These are phyloP conservation scores for Cutaneotrichosporon arboriforme DNA, from an alignment of 1,284 basidiomycete genomes.

Conservation along the genomic window DNA sequence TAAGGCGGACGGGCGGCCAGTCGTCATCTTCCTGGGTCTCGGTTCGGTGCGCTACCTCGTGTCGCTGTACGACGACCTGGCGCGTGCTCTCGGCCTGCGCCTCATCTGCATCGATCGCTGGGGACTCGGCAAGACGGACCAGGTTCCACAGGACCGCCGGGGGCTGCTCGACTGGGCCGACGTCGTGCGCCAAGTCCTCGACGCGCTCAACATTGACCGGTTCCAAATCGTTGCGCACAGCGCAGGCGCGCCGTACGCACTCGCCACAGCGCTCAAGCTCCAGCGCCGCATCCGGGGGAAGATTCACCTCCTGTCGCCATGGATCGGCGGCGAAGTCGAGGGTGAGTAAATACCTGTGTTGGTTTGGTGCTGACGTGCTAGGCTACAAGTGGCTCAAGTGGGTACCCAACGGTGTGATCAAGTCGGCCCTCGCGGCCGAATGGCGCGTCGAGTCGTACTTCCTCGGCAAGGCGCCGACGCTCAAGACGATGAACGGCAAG, in stretches of 20 bases:
- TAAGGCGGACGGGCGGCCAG: constrained; percentile 69
- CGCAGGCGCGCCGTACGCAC: constrained; percentile 91
- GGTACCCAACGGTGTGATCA: constrained; percentile 85
- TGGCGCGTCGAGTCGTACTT: constrained; percentile 96
- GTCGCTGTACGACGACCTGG: constrained; percentile 94
- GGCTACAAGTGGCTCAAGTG: constrained; percentile 96
- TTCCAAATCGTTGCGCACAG: constrained; percentile 92
- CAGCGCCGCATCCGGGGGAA: constrained; percentile 74
- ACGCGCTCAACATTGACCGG: constrained; percentile 67
- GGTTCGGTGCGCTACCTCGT: constrained; percentile 92
- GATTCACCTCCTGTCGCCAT: constrained; percentile 87
- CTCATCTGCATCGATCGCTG: constrained; percentile 94
- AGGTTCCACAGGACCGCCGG: constrained; percentile 60
- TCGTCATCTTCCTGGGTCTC: constrained; percentile 85
- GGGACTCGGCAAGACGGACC: constrained; percentile 81
- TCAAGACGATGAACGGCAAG: constrained; percentile 24
- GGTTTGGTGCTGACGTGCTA: constrained; percentile 36
- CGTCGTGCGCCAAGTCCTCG: constrained; percentile 82
- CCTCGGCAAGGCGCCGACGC: constrained; percentile 82
- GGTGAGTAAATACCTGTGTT: constrained; percentile 54
- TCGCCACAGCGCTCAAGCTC: constrained; percentile 72
- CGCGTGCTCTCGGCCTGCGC: constrained; percentile 73
- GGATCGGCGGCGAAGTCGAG: constrained; percentile 80
- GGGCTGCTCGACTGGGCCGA: constrained; percentile 86
- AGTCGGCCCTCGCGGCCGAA: constrained; percentile 92